Conservation (phyloP, 371 early-diverging fungal genomes). For the Zancudomyces culisetae region DNA sequence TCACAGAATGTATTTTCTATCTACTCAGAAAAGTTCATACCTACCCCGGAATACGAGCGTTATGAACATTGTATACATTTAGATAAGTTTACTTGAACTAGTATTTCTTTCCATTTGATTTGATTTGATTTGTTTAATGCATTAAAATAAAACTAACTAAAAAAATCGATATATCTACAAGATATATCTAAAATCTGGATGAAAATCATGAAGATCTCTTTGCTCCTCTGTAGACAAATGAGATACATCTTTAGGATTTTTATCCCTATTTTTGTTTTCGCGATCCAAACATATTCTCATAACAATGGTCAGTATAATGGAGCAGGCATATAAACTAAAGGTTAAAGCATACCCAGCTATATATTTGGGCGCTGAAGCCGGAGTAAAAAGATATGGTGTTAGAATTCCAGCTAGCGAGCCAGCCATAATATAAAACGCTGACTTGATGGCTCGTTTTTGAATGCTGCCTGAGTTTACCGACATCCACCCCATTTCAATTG, state of each 20-base stretch:
- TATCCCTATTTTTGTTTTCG: not conserved
- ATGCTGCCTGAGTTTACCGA: too few relatives aligned
- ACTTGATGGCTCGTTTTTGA: too few relatives aligned
- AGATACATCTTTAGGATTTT: not conserved
- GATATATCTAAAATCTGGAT: constrained; percentile 1
- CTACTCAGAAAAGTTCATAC: too few relatives aligned
- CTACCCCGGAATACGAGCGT: too few relatives aligned
- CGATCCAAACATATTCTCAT: not conserved
- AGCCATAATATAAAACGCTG: too few relatives aligned
- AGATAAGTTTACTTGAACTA: too few relatives aligned
- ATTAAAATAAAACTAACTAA: too few relatives aligned
- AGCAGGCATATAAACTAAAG: not conserved
- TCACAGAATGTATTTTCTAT: too few relatives aligned
- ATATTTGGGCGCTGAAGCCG: not conserved
- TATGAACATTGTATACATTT: too few relatives aligned
- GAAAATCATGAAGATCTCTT: not conserved
- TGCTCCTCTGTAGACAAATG: not conserved
- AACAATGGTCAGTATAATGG: not conserved
- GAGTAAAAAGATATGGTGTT: not conserved
- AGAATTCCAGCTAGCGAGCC: not conserved
- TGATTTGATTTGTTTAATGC: too few relatives aligned
- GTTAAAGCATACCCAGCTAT: not conserved
- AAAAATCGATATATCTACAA: not conserved
- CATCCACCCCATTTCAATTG: too few relatives aligned
- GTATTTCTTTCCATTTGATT: too few relatives aligned